Evolutionary conservation across 2,329 filamentous ascomycete species (phyloP).

Genomic region (Penicillium sumatraense): DNA sequence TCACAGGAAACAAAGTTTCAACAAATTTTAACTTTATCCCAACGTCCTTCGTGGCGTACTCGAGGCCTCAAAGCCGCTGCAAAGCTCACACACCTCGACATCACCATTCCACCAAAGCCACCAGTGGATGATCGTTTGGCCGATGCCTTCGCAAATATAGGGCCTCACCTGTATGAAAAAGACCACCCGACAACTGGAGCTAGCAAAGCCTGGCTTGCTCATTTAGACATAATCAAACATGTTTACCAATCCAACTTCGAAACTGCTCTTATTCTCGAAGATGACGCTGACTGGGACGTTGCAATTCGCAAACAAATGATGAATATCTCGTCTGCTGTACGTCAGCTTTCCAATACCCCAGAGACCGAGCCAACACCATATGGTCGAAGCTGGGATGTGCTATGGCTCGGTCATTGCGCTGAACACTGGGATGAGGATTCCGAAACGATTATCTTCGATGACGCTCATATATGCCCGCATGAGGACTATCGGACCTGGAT

Average conservation of each 20-base stretch:
- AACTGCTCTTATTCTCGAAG: conserved; percentile 47
- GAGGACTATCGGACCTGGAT: conserved; percentile 21
- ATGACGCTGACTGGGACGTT: conserved; percentile 46
- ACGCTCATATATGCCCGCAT: conserved; percentile 29
- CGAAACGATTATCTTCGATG: conserved; percentile 25
- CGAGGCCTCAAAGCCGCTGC: conserved; percentile 42
- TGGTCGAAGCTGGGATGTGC: conserved; percentile 40
- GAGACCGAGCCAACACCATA: conserved; percentile 26
- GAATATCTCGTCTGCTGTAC: conserved; percentile 36
- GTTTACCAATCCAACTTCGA: conserved; percentile 27
- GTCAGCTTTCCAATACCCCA: conserved; percentile 25
- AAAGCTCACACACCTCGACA: conserved; percentile 35
- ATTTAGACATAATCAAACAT: conserved; percentile 39
- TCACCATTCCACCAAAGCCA: conserved; percentile 40
- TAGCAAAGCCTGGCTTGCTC: conserved; percentile 46
- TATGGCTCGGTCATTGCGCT: conserved; percentile 47
- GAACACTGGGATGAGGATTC: conserved; percentile 13
- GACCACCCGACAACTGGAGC: conserved; percentile 26
- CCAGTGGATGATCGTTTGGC: conserved; percentile 32
- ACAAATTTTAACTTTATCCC: conserved; percentile 38
- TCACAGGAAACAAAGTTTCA: conserved; percentile 20
- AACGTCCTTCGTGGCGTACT: conserved; percentile 41
- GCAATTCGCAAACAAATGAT: conserved; percentile 35
- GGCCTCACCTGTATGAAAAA: background rate
- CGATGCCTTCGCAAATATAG: conserved; percentile 33